phyloP scores from a whole-genome alignment of 2,329 filamentous ascomycete species.

The Calonectria leucothoes region DNA sequence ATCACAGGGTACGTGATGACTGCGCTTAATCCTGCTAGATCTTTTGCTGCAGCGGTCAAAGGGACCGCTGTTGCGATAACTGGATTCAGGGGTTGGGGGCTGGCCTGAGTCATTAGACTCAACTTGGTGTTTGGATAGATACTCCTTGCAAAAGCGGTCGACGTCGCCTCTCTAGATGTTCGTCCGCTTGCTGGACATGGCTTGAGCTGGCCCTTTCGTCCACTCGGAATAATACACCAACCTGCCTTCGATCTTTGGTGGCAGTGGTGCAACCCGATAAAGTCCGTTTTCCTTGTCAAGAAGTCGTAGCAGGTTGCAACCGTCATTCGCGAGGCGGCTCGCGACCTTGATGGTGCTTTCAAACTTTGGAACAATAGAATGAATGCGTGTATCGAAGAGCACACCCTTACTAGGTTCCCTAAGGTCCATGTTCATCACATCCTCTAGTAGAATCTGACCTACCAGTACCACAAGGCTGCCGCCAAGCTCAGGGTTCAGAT shows the following conservation, averaged over 20 bases:
- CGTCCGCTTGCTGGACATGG: neutral
- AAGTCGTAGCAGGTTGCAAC: neutral
- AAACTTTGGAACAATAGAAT: too few relatives aligned
- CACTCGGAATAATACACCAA: neutral
- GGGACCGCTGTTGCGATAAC: too few relatives aligned
- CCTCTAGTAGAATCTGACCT: neutral
- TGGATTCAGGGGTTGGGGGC: neutral
- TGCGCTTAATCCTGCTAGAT: too few relatives aligned
- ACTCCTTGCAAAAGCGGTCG: neutral
- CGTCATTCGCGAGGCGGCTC: neutral
- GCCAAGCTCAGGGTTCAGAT: neutral
- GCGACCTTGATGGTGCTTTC: neutral
- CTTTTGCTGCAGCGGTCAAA: too few relatives aligned
- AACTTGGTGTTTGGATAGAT: neutral
- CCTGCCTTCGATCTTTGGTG: neutral
- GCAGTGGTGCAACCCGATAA: neutral
- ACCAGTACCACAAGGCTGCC: neutral
- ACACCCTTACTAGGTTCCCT: neutral
- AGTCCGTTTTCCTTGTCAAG: neutral
- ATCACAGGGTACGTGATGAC: too few relatives aligned
- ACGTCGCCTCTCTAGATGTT: neutral
- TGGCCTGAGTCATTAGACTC: neutral
- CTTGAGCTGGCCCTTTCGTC: neutral
- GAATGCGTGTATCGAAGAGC: too few relatives aligned
- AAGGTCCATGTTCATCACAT: neutral